Percentiles rank a stretch among this genome's conserved stretches.
phyloP scores from a whole-genome alignment of 345 rosid species.

The Camelina neglecta region DNA sequence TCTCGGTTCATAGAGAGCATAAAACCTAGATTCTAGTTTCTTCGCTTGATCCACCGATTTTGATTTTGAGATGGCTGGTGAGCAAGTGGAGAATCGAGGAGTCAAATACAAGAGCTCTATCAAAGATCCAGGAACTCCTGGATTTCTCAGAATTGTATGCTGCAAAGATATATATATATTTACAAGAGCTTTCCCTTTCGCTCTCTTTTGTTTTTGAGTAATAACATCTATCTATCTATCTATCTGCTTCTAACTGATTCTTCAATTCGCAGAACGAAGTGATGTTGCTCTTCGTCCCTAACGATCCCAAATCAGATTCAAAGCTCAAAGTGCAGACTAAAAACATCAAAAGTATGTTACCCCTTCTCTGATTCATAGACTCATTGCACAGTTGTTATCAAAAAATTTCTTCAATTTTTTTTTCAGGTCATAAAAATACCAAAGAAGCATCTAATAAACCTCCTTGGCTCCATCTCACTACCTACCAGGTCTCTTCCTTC shows the following conservation, averaged over 20 bases:
- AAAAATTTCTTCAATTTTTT: neutral
- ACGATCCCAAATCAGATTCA: constrained; percentile 65
- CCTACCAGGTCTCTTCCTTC: constrained; percentile 57
- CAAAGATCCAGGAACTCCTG: constrained; percentile 86
- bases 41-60: neutral
- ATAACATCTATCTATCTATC: too few relatives aligned
- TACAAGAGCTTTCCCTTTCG: neutral
- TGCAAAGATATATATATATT: too few relatives aligned
- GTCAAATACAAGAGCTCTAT: constrained; percentile 75
- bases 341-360: constrained; percentile 56
- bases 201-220: too few relatives aligned
- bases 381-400: neutral
- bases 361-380: neutral
- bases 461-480: constrained; percentile 85
- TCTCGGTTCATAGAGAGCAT: too few relatives aligned
- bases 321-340: constrained; percentile 72
- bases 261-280: constrained; percentile 55
- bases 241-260: neutral
- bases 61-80: constrained; percentile 50
- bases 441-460: constrained; percentile 86
- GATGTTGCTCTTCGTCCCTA: constrained; percentile 66
- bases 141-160: constrained; percentile 65
- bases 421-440: constrained; percentile 71
- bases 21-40: neutral
- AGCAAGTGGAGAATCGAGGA: constrained; percentile 63